Conservation (phyloP, 352 stramenopile genomes). For the Synura sp. region DNA sequence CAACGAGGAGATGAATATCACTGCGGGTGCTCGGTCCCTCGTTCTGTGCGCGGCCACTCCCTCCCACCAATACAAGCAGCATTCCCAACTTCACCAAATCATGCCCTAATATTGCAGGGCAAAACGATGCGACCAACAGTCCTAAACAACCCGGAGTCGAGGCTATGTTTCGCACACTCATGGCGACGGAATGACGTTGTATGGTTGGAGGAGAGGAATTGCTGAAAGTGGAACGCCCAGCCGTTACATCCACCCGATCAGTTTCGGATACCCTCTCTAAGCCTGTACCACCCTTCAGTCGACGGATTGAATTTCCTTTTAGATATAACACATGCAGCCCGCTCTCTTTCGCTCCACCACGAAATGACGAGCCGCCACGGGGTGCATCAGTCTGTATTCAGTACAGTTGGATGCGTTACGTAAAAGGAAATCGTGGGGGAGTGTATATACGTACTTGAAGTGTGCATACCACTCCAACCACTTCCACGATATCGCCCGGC, state of each 20-base stretch:
- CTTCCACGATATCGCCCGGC: conserved; percentile 86
- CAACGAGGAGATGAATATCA: conserved; percentile 91
- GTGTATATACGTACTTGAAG: no score
- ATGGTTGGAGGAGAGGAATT: no score
- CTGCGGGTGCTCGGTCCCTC: conserved; percentile 58
- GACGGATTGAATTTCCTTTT: background rate
- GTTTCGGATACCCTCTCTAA: no score
- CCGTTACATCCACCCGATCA: no score
- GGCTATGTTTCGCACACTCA: conserved; percentile 29
- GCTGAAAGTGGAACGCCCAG: no score
- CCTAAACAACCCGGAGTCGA: conserved; percentile 78
- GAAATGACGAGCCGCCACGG: no score
- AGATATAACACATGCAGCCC: conserved; percentile 11
- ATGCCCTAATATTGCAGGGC: conserved; percentile 93
- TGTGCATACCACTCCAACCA: conserved; percentile 83
- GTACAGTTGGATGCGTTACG: no score
- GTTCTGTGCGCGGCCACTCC: conserved; percentile 46
- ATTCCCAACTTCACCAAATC: conserved; percentile 94
- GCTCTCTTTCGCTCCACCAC: background rate
- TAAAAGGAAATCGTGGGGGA: no score
- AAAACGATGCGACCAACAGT: conserved; percentile 87
- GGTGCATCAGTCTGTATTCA: no score
- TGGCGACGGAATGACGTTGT: no score
- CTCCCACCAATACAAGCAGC: conserved; percentile 87
- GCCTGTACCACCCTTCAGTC: no score